A percentile compares a stretch with the other conserved stretches of the same genome.
phyloP scores from a whole-genome alignment of 2,329 filamentous ascomycete genomes.

The Aspergillus pseudoviridinutans region DNA sequence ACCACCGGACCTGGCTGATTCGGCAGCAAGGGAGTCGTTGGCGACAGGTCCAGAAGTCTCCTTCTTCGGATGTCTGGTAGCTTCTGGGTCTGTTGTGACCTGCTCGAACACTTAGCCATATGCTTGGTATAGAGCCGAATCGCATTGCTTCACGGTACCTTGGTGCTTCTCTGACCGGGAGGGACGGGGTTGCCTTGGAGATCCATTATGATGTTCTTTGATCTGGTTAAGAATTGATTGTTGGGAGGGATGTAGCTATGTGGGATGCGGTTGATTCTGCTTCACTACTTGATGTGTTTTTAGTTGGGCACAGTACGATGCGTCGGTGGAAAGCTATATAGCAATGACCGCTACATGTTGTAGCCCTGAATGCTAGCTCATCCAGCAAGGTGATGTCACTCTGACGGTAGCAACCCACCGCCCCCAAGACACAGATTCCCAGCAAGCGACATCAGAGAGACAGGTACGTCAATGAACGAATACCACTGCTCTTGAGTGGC shows the following conservation, averaged over 20 bases:
- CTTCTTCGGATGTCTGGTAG: constrained; percentile 48
- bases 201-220: constrained; percentile 31
- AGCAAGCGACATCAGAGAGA: not conserved
- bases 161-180: constrained; percentile 30
- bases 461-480: not conserved
- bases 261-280: constrained; percentile 1
- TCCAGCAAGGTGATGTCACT: constrained; percentile 26
- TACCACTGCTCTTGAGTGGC: not conserved
- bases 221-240: not conserved
- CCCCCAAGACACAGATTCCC: not conserved
- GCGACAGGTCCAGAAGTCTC: constrained; percentile 64
- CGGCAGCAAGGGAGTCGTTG: constrained; percentile 69
- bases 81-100: constrained; percentile 47
- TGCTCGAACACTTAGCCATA: constrained; percentile 2
- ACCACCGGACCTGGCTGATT: constrained; percentile 61
- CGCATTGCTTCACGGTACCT: constrained; percentile 21
- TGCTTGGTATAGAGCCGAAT: not conserved
- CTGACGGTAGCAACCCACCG: constrained; percentile 21
- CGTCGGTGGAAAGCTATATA: constrained; percentile 21
- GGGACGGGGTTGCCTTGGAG: constrained; percentile 37
- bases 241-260: not conserved
- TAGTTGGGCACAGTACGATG: not conserved
- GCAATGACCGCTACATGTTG: not conserved
- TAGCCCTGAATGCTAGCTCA: not conserved
- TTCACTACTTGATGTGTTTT: not conserved